phyloP scores from a whole-genome alignment of 2,329 filamentous ascomycete genomes.

The Teratosphaeria destructans region DNA sequence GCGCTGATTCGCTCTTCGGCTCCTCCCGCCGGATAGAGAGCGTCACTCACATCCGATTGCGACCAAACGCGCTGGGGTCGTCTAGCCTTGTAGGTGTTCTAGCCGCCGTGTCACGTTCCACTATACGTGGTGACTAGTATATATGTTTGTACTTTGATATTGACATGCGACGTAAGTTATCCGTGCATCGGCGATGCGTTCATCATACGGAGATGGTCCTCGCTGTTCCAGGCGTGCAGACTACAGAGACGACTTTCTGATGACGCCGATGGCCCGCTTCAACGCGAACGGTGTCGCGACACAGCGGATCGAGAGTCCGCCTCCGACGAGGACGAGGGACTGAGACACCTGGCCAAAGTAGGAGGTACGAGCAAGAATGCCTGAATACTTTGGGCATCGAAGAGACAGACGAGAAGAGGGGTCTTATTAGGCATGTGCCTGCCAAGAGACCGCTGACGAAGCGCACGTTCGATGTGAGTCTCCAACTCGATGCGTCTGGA shows the following conservation, averaged over 20 bases:
- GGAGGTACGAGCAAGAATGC: not conserved
- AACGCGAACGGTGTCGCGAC: not conserved
- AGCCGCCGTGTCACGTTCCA: not conserved
- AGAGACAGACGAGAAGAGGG: not conserved
- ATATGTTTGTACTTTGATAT: not conserved
- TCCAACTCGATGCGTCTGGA: not conserved
- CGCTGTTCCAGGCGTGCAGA: not conserved
- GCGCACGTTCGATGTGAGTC: not conserved
- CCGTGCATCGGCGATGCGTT: not conserved
- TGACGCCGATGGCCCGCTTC: not conserved
- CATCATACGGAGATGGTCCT: not conserved
- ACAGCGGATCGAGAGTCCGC: not conserved
- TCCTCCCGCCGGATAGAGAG: not conserved
- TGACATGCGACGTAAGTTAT: not conserved
- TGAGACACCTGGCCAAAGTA: not conserved
- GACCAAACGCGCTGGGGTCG: no score
- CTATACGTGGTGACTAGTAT: no score
- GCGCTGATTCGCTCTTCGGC: not conserved
- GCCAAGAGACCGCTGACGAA: not conserved
- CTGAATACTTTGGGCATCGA: not conserved
- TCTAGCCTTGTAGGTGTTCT: not conserved
- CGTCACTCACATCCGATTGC: not conserved
- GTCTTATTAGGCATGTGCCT: not conserved
- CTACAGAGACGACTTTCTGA: not conserved
- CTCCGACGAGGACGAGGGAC: not conserved